These are phyloP conservation scores for Arthrobotrys iridis DNA, from an alignment of 2,329 filamentous ascomycete species.

Conservation along the genomic window DNA sequence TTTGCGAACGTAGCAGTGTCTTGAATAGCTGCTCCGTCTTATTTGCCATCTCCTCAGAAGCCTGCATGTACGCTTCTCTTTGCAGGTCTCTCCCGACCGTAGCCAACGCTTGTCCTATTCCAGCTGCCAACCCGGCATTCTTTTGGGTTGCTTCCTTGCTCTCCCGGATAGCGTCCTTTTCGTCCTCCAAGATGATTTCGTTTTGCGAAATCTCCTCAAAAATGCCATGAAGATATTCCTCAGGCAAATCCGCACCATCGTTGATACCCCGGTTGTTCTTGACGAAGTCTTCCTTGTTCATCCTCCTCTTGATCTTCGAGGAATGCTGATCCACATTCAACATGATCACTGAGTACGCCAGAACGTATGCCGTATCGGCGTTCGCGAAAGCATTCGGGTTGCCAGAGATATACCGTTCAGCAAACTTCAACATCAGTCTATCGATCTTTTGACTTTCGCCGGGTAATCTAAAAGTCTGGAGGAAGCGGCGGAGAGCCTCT, in stretches of 20 bases:
- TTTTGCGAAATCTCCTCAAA: conserved; percentile 91
- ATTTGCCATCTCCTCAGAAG: conserved; percentile 91
- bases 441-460: conserved; percentile 99
- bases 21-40: conserved; percentile 89
- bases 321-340: conserved; percentile 97
- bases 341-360: conserved; percentile 96
- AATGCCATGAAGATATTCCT: conserved; percentile 88
- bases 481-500: conserved; percentile 86
- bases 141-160: conserved; percentile 71
- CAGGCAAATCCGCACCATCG: conserved; percentile 89
- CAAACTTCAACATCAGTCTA: conserved; percentile 99
- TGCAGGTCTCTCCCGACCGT: conserved; percentile 92
- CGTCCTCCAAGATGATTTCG: conserved; percentile 93
- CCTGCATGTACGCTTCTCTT: conserved; percentile 90
- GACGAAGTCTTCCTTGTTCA: conserved; percentile 98
- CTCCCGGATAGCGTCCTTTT: conserved; percentile 77
- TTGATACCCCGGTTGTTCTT: conserved; percentile 99
- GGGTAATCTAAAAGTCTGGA: conserved; percentile 93
- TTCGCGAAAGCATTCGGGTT: conserved; percentile 98
- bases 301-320: conserved; percentile 80
- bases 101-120: conserved; percentile 86
- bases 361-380: conserved; percentile 94
- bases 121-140: conserved; percentile 76
- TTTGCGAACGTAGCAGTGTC: conserved; percentile 87
- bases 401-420: conserved; percentile 90